Base-by-base conservation (phyloP, 176 grass and related monocot genomes). In the Dendrocalamus sinicus region DNA sequence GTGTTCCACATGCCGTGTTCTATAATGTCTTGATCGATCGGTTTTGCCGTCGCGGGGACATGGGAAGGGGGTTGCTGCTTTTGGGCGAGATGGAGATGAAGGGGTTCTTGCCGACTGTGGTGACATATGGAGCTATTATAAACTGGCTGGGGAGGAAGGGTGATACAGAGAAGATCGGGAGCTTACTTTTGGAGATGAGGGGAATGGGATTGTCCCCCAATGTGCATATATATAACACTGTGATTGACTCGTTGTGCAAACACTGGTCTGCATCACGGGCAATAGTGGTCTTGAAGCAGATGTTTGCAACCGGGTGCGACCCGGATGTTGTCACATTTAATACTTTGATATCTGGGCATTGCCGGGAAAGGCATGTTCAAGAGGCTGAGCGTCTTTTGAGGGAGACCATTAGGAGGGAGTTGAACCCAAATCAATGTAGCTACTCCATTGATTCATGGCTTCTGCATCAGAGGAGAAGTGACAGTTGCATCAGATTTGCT, bases 21-120 rank as follows among this genome's bases (percentile, higher is more conserved):
- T 95, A 95, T 70, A 97, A 93, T 50, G 88, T 85, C 28, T 65
- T 95, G 75, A 88, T 97, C 17, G 89, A 90, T 67, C 91, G 92
- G 50, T 97, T 93, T 70, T 94, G 91, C 75, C 88, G 67, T 5
- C 78, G 89, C 0, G 82, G 82, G 1, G 75, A 91, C 46, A 67
- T 95, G 14, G 83, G 79, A 20, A 93, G 77, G 43, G 92, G 52
- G 9, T 86, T 90, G 76, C 43, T 79, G 73, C 87, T 95, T 43
- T 81, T 95, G 72, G 78, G 53, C 17, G 85, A 93, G 67, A 97
- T 97, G 92, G 78, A 93, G 39, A 68, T 45, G 7, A 95, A 94
- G 78, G 92, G 91, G 12, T 81, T 95, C 81, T 73, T 93, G 80
- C 95, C 93, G 2, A 91, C 75, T 1, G 58, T 91, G 50, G 87